Evolutionary conservation across 2,329 filamentous ascomycete genomes (phyloP).

Genomic region (Cercospora brassicicola): DNA sequence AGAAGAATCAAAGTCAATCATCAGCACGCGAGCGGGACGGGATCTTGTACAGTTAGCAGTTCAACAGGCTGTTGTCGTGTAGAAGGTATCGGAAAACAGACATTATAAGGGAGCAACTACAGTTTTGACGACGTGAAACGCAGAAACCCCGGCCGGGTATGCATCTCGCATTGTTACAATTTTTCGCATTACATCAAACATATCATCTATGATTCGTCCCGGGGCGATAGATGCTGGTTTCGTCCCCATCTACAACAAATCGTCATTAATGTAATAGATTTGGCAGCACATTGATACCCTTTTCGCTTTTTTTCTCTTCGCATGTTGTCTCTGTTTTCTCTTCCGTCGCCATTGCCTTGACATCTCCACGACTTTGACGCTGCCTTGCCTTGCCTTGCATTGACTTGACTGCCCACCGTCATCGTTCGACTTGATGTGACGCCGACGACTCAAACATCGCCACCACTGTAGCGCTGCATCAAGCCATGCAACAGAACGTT

Average conservation of each 20-base stretch:
- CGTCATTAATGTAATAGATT: not conserved
- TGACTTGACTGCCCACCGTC: not conserved
- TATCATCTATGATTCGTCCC: not conserved
- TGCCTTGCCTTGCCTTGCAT: too few relatives aligned
- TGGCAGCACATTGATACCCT: not conserved
- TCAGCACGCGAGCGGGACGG: not conserved
- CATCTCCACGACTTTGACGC: too few relatives aligned
- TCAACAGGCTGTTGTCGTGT: constrained; percentile 11
- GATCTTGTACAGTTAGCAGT: constrained; percentile 13
- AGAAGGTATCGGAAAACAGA: not conserved
- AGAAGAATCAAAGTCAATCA: not conserved
- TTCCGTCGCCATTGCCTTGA: too few relatives aligned
- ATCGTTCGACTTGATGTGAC: not conserved
- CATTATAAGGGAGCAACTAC: not conserved
- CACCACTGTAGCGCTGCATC: not conserved
- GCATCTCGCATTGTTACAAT: constrained; percentile 7
- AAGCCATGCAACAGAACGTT: not conserved
- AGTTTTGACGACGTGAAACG: constrained; percentile 8
- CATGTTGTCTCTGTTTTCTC: too few relatives aligned
- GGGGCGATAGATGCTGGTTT: not conserved
- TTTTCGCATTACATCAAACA: not conserved
- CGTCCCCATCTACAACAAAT: not conserved
- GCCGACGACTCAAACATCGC: not conserved
- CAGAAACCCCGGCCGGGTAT: constrained; percentile 12
- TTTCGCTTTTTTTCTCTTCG: not conserved